Evolutionary conservation across 495 filamentous ascomycete species (phyloP), one percentile per base, ranked within the genome.

Genomic region (Penicillium soppii): DNA sequence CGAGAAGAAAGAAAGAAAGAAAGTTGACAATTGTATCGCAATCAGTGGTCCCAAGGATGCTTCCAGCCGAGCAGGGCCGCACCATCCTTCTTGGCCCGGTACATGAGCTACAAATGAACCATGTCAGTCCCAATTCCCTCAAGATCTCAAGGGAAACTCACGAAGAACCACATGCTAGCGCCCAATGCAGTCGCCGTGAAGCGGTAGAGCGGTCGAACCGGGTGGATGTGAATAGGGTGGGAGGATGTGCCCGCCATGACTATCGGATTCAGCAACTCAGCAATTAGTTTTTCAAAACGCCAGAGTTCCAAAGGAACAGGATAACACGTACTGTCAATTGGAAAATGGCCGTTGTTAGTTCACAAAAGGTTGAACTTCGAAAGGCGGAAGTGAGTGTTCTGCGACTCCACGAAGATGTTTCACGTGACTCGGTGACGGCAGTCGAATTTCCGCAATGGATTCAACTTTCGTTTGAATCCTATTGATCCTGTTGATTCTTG

Each of bases 161-260:
- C 94, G 71, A 91, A 97, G 75, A 97, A 97, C 94, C 94, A 99
- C 95, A 97, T 99, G 75, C 86, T 88, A 17, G 94, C 94, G 53
- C 91, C 90, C 42, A 99, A 74, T 45, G 83, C 87, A 22, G 90
- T 97, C 36, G 89, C 94, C 35, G 85, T 77, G 66, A 89, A 87
- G 62, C 90, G 81, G 73, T 97, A 95, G 62, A 96, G 63, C 45
- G 82, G 85, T 46, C 88, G 84, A 37, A 70, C 77, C 49, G 85
- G 86, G 67, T 88, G 86, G 58, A 89, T 67, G 66, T 89, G 83
- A 59, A 90, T 77, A 43, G 88, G 88, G 68, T 90, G 88, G 65
- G 53, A 48, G 17, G 57, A 55, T 16, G 72, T 78, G 66, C 79
- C 78, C 54, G 78, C 79, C 82, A 82, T 85, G 52, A 53, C 70